These are phyloP conservation scores for Trametes maxima DNA, from an alignment of 768 basidiomycete species.

Conservation along the genomic window DNA sequence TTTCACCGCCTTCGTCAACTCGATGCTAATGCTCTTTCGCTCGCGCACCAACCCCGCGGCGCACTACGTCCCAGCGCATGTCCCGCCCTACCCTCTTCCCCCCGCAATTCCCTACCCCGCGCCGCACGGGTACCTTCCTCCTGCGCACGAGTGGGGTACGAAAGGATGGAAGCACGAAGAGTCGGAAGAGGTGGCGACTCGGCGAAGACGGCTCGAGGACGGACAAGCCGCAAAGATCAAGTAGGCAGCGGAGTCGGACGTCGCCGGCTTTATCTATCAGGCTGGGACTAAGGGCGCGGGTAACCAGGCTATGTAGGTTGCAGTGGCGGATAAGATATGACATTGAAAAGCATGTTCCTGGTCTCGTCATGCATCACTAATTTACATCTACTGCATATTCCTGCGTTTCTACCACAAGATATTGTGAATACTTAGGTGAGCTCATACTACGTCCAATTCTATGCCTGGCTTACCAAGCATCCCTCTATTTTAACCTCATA, in stretches of 20 bases:
- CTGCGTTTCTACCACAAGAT: background rate
- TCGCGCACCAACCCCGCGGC: constrained; percentile 51
- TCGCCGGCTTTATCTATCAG: background rate
- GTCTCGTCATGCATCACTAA: constrained; percentile 9
- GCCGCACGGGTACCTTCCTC: constrained; percentile 52
- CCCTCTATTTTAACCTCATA: background rate
- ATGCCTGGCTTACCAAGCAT: background rate
- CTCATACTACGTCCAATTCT: background rate
- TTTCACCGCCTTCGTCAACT: constrained; percentile 78
- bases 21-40: constrained; percentile 78
- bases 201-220: constrained; percentile 30
- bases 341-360: background rate
- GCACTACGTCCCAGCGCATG: constrained; percentile 19
- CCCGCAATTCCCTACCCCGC: constrained; percentile 46
- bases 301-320: background rate
- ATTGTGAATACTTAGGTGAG: background rate
- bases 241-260: constrained; percentile 2
- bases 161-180: constrained; percentile 37
- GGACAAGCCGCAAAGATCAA: constrained; percentile 29
- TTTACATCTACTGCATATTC: constrained; percentile 6
- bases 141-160: constrained; percentile 47
- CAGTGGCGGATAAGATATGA: background rate
- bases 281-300: background rate
- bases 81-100: constrained; percentile 39
- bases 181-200: constrained; percentile 19